These are phyloP conservation scores for Botrytis squamosa DNA, from an alignment of 2,329 filamentous ascomycete species.

Conservation along the genomic window DNA sequence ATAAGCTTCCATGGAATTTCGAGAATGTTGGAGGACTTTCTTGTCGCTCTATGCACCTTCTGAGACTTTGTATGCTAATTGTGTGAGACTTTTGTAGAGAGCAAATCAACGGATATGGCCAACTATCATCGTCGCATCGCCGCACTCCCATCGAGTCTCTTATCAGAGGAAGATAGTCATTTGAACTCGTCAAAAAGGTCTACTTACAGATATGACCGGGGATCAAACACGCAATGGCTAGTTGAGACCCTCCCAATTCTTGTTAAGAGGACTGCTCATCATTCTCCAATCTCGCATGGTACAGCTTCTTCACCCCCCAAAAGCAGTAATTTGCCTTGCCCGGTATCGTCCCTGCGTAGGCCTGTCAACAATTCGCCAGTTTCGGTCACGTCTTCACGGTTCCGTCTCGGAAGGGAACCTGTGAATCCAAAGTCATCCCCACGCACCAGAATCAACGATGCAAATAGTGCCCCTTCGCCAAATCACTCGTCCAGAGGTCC, in stretches of 20 bases:
- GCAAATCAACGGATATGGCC: background rate
- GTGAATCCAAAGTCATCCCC: background rate
- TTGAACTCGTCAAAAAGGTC: background rate
- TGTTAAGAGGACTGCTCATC: background rate
- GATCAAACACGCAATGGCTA: background rate
- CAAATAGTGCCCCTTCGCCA: background rate
- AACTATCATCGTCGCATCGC: background rate
- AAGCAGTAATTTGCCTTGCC: background rate
- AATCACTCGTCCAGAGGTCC: background rate
- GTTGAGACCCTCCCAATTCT: background rate
- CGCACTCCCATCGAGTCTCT: background rate
- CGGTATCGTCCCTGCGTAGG: background rate
- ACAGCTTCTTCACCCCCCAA: background rate
- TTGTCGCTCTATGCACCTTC: background rate
- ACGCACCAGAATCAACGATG: background rate
- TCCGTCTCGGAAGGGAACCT: background rate
- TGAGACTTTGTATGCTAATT: constrained; percentile 8
- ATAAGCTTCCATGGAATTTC: background rate
- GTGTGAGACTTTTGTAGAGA: background rate
- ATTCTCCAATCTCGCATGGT: background rate
- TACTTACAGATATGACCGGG: background rate
- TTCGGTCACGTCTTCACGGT: too few relatives aligned
- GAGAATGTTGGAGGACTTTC: background rate
- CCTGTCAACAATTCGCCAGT: background rate
- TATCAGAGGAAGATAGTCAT: background rate